Base-by-base conservation (phyloP, 805 yeast species). In the Nakazawaea molendinolei region DNA sequence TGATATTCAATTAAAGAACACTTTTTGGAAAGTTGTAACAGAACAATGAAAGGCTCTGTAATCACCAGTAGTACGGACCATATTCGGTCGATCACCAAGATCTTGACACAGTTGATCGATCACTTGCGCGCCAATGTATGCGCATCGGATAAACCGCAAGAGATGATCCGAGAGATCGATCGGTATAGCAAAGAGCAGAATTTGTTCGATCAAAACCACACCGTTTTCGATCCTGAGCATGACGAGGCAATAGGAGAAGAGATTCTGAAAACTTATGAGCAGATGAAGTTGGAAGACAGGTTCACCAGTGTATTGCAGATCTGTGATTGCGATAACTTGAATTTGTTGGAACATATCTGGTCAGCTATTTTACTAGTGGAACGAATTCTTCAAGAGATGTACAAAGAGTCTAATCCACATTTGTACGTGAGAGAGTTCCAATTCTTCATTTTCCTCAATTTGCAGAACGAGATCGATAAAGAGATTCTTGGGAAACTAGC, bases 391-490 rank as follows among this genome's bases (percentile, higher is more conserved):
- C 3, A 45, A 49, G 23, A 61, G 64, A 14, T 46, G 47, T 21
- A 31, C 51, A 14, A 47, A 56, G 54, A 40, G 58, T 33, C 44
- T 59, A 35, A 66, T 66, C 15, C 50, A 56, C 19, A 60, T 51
- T 33, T 47, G 58, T 15, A 67, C 65, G 7, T 62, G 43, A 7
- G 40, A 47, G 22, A 51, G 42, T 31, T 46, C 47, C 17, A 42
- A 41, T 15, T 56, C 60, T 7, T 55, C 51, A 33, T 63, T 51
- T 50, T 60, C 50, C 42, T 53, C 58, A 33, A 60, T 60, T 38
- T 67, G 61, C 44, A 36, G 50, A 31, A 55, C 65, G 9, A 39
- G 33, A 14, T 41, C 49, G 31, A 37, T 58, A 12, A 43, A 61
- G 27, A 59, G 67, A 66, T 1, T 55, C 60, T 26, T 30, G 49